These are phyloP conservation scores for Basidioascus undulatus DNA, from an alignment of 768 basidiomycete genomes.

Conservation along the genomic window DNA sequence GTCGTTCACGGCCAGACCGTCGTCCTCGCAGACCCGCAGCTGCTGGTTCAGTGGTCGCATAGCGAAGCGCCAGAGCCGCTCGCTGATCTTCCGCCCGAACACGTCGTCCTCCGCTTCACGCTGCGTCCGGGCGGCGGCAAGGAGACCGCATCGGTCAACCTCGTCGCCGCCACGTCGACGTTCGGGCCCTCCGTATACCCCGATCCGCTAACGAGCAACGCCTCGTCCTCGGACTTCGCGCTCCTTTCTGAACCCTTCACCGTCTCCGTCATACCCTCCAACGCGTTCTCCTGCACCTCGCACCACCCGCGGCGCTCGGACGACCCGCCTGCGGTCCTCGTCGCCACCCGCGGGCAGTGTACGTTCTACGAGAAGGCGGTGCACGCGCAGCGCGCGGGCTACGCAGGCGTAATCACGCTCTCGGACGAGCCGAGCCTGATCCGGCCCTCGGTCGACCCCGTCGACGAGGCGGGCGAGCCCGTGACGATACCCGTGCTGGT, in stretches of 20 bases:
- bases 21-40: constrained; percentile 45
- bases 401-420: constrained; percentile 53
- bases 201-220: constrained; percentile 8
- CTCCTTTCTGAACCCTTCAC: constrained; percentile 27
- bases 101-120: constrained; percentile 31
- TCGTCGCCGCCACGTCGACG: constrained; percentile 36
- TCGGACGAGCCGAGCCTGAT: constrained; percentile 34
- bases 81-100: constrained; percentile 31
- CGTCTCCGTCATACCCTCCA: constrained; percentile 29
- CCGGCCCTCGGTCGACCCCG: constrained; percentile 36
- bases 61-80: constrained; percentile 7
- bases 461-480: neutral
- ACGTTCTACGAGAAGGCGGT: constrained; percentile 64
- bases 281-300: constrained; percentile 34
- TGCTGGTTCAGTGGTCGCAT: constrained; percentile 10
- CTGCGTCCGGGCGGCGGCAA: constrained; percentile 22
- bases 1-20: constrained; percentile 60
- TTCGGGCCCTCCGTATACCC: constrained; percentile 43
- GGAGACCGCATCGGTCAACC: constrained; percentile 24
- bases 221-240: constrained; percentile 24
- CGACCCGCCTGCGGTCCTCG: constrained; percentile 29
- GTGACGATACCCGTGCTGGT: neutral
- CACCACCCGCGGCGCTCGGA: constrained; percentile 27
- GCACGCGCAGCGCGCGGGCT: constrained; percentile 37
- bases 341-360: constrained; percentile 47